phyloP scores from a whole-genome alignment of 2,329 filamentous ascomycete species.

The Fusarium beomiforme region DNA sequence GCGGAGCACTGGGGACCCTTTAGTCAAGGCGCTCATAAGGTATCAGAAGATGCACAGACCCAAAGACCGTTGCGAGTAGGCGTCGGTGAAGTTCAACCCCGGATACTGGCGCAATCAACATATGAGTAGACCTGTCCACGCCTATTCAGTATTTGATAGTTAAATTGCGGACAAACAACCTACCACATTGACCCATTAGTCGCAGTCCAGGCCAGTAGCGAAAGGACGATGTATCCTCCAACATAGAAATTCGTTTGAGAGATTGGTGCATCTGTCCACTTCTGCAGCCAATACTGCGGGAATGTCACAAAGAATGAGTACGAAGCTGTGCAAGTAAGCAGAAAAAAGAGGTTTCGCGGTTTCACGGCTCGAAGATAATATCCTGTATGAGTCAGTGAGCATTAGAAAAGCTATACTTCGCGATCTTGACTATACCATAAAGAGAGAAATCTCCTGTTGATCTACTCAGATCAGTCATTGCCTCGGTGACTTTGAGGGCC shows the following conservation, averaged over 20 bases:
- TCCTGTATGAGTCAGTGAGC: background rate
- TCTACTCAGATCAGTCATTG: background rate
- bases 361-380: background rate
- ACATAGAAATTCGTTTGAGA: background rate
- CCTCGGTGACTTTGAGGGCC: background rate
- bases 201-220: background rate
- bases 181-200: background rate
- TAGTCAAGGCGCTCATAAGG: fast-evolving
- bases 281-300: background rate
- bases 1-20: fast-evolving
- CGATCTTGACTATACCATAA: background rate
- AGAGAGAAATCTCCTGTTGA: background rate
- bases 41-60: background rate
- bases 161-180: background rate
- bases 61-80: background rate
- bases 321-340: background rate
- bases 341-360: background rate
- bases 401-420: too few species aligned
- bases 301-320: background rate
- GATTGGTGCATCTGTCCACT: background rate
- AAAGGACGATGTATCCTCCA: background rate
- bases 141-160: fast-evolving
- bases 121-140: background rate
- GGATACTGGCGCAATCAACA: background rate
- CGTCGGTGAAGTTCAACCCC: background rate